Conservation (phyloP, 108 stramenopile species). For the Skeletonema grethae region DNA sequence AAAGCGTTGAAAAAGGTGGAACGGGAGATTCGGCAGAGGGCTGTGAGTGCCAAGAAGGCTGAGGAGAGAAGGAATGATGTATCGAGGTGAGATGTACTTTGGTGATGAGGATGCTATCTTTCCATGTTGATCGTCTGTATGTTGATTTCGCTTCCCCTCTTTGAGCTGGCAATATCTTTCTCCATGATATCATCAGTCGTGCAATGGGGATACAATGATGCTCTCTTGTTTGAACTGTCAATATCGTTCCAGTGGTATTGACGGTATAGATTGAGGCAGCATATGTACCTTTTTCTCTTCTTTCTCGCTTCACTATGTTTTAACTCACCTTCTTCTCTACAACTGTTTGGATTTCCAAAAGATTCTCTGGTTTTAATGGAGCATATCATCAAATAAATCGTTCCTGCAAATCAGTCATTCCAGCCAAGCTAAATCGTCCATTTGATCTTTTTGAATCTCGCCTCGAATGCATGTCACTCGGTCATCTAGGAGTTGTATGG, state of each 20-base stretch:
- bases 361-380: conserved; percentile 38
- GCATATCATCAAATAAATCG: conserved; percentile 40
- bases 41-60: conserved; percentile 21
- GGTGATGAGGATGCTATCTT: too few relatives aligned
- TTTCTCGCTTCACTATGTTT: not conserved
- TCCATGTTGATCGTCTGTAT: conserved; percentile 1
- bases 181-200: conserved; percentile 29
- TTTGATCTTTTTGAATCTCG: conserved; percentile 46
- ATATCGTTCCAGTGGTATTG: conserved; percentile 24
- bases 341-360: not conserved
- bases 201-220: conserved; percentile 28
- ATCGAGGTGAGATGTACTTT: conserved; percentile 8
- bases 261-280: conserved; percentile 37
- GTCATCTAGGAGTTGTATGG: conserved; percentile 40
- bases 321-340: not conserved
- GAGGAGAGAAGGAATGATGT: conserved; percentile 24
- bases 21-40: conserved; percentile 25
- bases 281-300: not conserved
- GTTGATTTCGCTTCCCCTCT: conserved; percentile 9
- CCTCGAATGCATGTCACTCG: conserved; percentile 43
- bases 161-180: conserved; percentile 23
- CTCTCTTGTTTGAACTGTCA: conserved; percentile 45
- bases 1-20: conserved; percentile 40
- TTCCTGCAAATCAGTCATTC: conserved; percentile 43
- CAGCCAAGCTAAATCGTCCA: conserved; percentile 25